Evolutionary conservation across 2,329 filamentous ascomycete genomes (phyloP), one percentile per base, ranked within the genome.

Genomic region (Aureobasidium uvarum): DNA sequence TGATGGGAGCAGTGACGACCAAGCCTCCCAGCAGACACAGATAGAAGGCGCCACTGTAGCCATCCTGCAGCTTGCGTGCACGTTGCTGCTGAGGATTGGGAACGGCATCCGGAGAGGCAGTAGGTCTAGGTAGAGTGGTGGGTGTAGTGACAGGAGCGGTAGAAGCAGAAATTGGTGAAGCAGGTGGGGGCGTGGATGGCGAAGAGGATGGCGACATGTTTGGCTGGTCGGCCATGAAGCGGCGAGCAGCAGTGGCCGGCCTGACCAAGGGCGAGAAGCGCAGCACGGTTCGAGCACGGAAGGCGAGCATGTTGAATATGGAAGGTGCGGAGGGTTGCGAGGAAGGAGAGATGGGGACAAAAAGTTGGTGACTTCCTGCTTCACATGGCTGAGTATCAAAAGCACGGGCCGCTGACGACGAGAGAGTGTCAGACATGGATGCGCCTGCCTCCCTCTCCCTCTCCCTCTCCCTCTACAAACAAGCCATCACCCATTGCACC

Each of bases 1-100:
- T 67, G 11, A 69, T 65, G 5, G 74, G 74, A 41, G 68, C 70
- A 1, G 67, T 62, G 25, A 74, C 36, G 6, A 75, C 18, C n/a
- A 70, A 63, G 11, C 62, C 69, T 4, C 73, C 65, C 23, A 67
- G 25, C 5, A 68, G 45, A 16, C 51, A 52, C 14, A 68, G 46
- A 23, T 62, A 66, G 51, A 62, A 62, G 38, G 25, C 58, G 33
- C 50, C 51, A 25, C 65, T 43, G 56, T 59, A 54, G 43, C 54
- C 54, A 31, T 55, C 58, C 16, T 39, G 41, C 60, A 63, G 10
- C 28, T 45, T 63, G 25, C 5, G 46, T 4, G 48, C 23, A 45
- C 23, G 10, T 23, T 16, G 60, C n/a, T 52, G 48, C 7, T 43
- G 46, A 4, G 60, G 25, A 25, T 25, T 36, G 18, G 36, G 25